Base-by-base conservation (phyloP, 257 asterid species). In the Solanum chmielewskii region DNA sequence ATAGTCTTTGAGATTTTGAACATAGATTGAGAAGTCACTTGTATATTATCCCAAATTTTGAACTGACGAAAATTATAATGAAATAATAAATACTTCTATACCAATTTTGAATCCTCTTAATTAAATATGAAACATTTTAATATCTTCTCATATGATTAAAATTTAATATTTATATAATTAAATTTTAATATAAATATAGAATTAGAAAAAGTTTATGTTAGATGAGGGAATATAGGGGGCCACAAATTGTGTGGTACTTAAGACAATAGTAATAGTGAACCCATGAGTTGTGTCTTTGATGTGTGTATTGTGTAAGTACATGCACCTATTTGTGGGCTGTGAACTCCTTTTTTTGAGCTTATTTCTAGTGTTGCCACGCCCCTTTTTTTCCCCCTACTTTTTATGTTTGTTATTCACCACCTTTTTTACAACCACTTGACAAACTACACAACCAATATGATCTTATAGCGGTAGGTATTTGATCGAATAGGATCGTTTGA, bases 301-400 rank as follows among this genome's bases (percentile, higher is more conserved):
- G 33, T 76, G 83, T 74, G 59, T 52, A 35, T 35, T 35, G 7
- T 35, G 39, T 8, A 76, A 76, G 35, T 74, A 3, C 83, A 42
- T 42, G 83, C 49, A 70, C 68, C 52, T 56, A n/a, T 83, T 31
- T 60, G 76, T 66, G 88, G 86, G 85, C 73, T 23, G 29, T 64
- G 84, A 78, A 83, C 64, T 56, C 64, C 64, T 56, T 56, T 52
- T 52, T 52, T 52, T 16, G 18, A 52, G n/a, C 62, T 52, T 52
- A 52, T 52, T 52, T 52, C 85, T 90, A 85, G 89, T 90, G 89
- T 82, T 90, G 89, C 83, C 89, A 90, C 88, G 89, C 44, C 83
- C 35, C 35, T 31, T 77, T 87, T 45, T 75, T 75, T 13, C 33
- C 11, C 77, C n/a, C 88, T 83, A 35, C 6, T 86, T 68, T 68